Conservation (phyloP, 139 green algal species). For the Micractinium conductrix region DNA sequence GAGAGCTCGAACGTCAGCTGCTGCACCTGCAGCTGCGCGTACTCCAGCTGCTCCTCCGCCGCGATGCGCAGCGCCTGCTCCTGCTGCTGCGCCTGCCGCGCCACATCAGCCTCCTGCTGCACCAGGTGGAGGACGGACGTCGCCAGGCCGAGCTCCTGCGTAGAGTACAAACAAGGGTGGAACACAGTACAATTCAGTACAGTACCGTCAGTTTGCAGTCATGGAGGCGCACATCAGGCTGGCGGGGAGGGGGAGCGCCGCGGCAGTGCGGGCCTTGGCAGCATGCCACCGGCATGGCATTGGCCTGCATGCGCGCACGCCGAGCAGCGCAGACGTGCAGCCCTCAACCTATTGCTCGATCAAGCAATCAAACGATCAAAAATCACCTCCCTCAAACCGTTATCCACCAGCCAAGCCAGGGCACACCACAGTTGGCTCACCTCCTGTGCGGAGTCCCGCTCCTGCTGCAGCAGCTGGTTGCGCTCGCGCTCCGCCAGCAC, state of each 20-base stretch:
- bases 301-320: neutral
- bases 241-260: neutral
- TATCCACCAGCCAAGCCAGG: neutral
- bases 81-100: neutral
- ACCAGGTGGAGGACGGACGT: neutral
- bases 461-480: neutral
- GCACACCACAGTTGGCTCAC: neutral
- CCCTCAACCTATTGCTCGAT: neutral
- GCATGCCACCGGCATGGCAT: too few relatives aligned
- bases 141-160: neutral
- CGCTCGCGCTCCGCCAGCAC: conserved; percentile 5
- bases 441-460: neutral
- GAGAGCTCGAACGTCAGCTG: neutral
- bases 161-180: neutral
- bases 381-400: too few relatives aligned
- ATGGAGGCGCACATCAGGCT: neutral
- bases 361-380: neutral
- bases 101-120: neutral
- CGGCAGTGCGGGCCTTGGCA: neutral
- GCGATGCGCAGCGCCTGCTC: conserved; percentile 9
- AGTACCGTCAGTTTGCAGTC: too few relatives aligned
- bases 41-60: neutral
- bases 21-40: neutral
- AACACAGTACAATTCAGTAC: too few relatives aligned
- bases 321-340: neutral